Conservation (phyloP, 306 rosid genomes). For the Malus sieversii region DNA sequence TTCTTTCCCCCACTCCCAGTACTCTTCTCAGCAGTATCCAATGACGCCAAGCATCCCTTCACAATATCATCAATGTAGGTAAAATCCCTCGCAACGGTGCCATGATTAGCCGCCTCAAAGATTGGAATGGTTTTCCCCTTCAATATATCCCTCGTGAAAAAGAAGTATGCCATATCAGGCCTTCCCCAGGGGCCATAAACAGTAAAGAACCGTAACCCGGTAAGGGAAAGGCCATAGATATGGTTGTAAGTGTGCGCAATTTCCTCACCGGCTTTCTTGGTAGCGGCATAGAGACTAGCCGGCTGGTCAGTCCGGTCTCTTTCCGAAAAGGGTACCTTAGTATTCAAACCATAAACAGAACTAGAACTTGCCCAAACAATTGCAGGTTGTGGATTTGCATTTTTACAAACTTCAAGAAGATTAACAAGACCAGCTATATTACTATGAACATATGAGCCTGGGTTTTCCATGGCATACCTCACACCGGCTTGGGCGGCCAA, state of each 20-base stretch:
- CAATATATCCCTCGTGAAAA: conserved; percentile 81
- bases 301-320: conserved; percentile 85
- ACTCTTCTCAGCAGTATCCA: conserved; percentile 95
- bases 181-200: conserved; percentile 99
- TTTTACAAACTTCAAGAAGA: conserved; percentile 81
- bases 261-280: conserved; percentile 98
- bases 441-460: conserved; percentile 90
- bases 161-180: conserved; percentile 97
- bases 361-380: conserved; percentile 98
- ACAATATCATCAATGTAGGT: conserved; percentile 97
- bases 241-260: conserved; percentile 94
- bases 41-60: conserved; percentile 78
- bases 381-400: conserved; percentile 82
- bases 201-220: conserved; percentile 85
- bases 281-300: conserved; percentile 91
- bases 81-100: conserved; percentile 89
- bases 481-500: conserved; percentile 99
- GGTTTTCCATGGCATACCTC: conserved; percentile 98
- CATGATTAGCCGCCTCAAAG: conserved; percentile 80
- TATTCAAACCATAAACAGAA: conserved; percentile 89
- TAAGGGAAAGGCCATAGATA: conserved; percentile 82
- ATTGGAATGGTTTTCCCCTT: conserved; percentile 72
- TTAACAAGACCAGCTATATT: conserved; percentile 90
- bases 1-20: conserved; percentile 97
- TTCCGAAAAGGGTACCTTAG: conserved; percentile 92